These are phyloP conservation scores for Saccharomycopsis malanga DNA, from an alignment of 805 yeast species.

Conservation along the genomic window DNA sequence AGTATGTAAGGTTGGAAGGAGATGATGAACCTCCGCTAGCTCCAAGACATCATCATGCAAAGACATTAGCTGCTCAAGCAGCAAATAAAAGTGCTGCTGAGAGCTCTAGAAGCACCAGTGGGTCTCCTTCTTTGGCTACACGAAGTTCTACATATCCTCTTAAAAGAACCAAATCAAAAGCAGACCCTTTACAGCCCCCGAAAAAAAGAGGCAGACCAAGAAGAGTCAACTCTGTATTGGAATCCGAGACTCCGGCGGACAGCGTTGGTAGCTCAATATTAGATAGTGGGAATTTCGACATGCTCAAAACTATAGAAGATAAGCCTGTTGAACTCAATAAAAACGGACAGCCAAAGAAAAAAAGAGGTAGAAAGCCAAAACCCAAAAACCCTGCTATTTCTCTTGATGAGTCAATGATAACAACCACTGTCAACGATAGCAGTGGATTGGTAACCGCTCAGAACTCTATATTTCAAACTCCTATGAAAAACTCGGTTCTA, in stretches of 20 bases:
- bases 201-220: constrained; percentile 28
- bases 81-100: constrained; percentile 16
- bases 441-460: neutral
- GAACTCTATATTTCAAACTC: constrained; percentile 3
- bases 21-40: constrained; percentile 49
- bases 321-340: constrained; percentile 2
- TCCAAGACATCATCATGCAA: constrained; percentile 35
- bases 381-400: neutral
- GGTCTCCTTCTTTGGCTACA: constrained; percentile 8
- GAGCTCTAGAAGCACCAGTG: neutral
- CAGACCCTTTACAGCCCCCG: constrained; percentile 12
- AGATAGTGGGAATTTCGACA: constrained; percentile 5
- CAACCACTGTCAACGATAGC: neutral
- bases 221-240: constrained; percentile 4
- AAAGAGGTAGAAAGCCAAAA: constrained; percentile 21
- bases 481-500: constrained; percentile 10
- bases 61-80: constrained; percentile 9
- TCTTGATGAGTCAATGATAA: constrained; percentile 3
- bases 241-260: neutral
- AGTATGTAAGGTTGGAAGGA: constrained; percentile 47
- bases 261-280: constrained; percentile 1
- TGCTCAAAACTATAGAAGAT: constrained; percentile 16
- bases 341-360: constrained; percentile 16
- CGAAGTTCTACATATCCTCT: constrained; percentile 12
- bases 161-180: constrained; percentile 20